Evolutionary conservation across 345 rosid species (phyloP).

Genomic region (Lagerstroemia speciosa): DNA sequence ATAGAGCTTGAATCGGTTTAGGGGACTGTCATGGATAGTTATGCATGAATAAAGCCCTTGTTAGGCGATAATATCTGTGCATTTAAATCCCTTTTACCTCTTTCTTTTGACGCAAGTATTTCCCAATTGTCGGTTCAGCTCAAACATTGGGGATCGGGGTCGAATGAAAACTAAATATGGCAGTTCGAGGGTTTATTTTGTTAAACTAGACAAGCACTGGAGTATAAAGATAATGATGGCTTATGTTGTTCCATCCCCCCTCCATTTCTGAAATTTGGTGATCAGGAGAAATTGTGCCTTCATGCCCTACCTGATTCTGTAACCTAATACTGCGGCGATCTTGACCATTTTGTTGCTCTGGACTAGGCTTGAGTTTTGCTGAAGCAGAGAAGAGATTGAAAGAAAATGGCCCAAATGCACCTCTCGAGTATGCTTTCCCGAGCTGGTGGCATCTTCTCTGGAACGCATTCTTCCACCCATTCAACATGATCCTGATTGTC

Average conservation of each 20-base stretch:
- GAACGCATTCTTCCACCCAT: constrained; percentile 63
- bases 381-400: constrained; percentile 62
- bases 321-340: background rate
- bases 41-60: too few relatives aligned
- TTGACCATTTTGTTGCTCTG: background rate
- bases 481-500: constrained; percentile 54
- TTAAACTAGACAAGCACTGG: constrained; percentile 1
- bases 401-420: constrained; percentile 58
- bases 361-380: constrained; percentile 52
- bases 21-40: too few relatives aligned
- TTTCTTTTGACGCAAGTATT: background rate
- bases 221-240: background rate
- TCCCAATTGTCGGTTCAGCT: background rate
- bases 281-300: background rate
- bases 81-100: too few relatives aligned
- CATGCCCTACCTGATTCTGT: background rate
- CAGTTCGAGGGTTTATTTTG: background rate
- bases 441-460: constrained; percentile 61
- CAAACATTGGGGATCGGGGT: too few relatives aligned
- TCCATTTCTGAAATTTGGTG: background rate
- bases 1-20: too few relatives aligned
- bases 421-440: constrained; percentile 35
- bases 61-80: background rate
- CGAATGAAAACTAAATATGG: too few relatives aligned
- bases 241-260: background rate